These are phyloP conservation scores for Schizosaccharomyces lindneri DNA, from an alignment of 805 yeast species.

Conservation along the genomic window DNA sequence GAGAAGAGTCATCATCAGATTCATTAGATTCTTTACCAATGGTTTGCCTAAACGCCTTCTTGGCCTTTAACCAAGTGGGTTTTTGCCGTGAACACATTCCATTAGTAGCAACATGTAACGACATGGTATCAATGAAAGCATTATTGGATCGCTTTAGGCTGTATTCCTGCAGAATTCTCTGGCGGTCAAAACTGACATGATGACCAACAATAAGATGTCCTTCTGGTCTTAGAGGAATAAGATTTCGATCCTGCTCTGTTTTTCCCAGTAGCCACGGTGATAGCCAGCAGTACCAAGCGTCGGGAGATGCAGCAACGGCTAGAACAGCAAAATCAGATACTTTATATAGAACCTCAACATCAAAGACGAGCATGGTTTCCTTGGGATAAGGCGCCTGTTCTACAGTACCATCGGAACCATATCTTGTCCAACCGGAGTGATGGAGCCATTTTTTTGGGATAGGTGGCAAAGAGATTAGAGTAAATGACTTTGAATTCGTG, in stretches of 20 bases:
- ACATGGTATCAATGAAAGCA: constrained; percentile 75
- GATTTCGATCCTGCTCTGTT: constrained; percentile 25
- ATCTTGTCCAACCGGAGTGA: constrained; percentile 61
- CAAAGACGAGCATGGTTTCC: constrained; percentile 58
- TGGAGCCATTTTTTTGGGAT: constrained; percentile 30
- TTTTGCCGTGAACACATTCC: constrained; percentile 90
- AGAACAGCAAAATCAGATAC: constrained; percentile 47
- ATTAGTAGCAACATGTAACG: constrained; percentile 66
- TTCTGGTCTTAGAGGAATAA: constrained; percentile 43
- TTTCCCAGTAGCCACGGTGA: constrained; percentile 56
- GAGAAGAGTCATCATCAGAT: background rate
- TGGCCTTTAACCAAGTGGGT: constrained; percentile 34
- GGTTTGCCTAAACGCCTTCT: constrained; percentile 8
- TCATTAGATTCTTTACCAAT: constrained; percentile 2
- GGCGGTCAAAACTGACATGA: constrained; percentile 75
- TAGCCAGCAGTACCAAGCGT: constrained; percentile 88
- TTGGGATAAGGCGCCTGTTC: constrained; percentile 37
- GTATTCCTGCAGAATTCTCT: constrained; percentile 68
- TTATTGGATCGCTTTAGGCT: constrained; percentile 37
- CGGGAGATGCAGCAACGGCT: constrained; percentile 51
- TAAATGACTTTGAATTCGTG: constrained; percentile 23
- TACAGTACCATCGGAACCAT: constrained; percentile 31
- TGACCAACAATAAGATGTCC: constrained; percentile 62
- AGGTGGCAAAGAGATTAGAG: constrained; percentile 14
- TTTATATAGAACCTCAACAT: constrained; percentile 68